Base-by-base conservation (phyloP, 257 asterid species). In the Verbena officinalis region DNA sequence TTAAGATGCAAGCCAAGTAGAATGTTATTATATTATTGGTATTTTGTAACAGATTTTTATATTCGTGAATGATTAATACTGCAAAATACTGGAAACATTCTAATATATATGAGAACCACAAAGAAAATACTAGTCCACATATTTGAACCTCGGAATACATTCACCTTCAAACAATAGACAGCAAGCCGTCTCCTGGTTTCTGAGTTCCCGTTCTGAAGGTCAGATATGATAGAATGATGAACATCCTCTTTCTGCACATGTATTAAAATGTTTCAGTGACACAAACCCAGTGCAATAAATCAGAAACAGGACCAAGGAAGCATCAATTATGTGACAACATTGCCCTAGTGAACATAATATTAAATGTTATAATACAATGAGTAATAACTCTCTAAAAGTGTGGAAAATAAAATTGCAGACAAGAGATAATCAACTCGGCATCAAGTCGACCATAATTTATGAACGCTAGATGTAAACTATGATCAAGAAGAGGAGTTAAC, bases 161-260 rank as follows among this genome's bases (percentile, higher is more conserved):
- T 69, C 70, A 93, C 99, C 96, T 93, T 93, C 77, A 93, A 75
- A 78, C 96, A 93, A 71, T 93, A 93, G 59, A 87, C 97, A 71
- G 97, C 99, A 61, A 90, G 96, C 65, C 97, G 94, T 74, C 96
- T 84, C 82, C 99, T 83, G 20, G 97, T 90, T 76, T 93, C 99
- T 39, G 97, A 51, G 77, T 84, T 90, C 42, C 99, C 99, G 69
- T 90, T 93, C 84, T 93, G 99, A 72, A 93, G 97, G 76, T 93
- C 99, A 39, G 99, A 86, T 81, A 93, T 93, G 63, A 93, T 93
- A 55, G 99, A 93, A 74, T 93, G 99, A 71, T 93, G 99, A 48
- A 93, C 99, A 80, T 90, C 99, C 84, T 93, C 99, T 84, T 93
- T 93, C 99, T 93, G 94, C 77, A 79, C 57, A n/a, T n/a, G 58